Base-by-base conservation (phyloP, 2,329 filamentous ascomycete species). In the Rhinocladiella mackenziei region DNA sequence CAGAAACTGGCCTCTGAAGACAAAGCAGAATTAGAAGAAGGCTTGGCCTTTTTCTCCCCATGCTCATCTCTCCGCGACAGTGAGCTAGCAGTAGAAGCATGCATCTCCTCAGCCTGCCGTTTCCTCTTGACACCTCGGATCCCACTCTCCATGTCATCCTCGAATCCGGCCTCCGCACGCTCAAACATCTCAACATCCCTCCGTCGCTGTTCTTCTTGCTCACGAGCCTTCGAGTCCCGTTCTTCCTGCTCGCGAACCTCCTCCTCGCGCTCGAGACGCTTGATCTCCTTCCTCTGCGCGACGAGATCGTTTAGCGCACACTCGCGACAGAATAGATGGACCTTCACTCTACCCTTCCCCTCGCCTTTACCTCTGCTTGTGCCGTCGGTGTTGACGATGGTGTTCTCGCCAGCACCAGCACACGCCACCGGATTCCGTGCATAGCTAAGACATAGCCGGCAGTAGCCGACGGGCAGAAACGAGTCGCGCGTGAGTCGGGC, bases 271-370 rank as follows among this genome's bases (percentile, higher is more conserved):
- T 87, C 86, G 2, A 86, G 62, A 0, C 92, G 79, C 63, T 89
- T 92, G 53, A 94, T 89, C 62, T 97, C 92, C 68, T 89, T 86
- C 56, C 87, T 83, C 66, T 98, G 91, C 1, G 88, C 78, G 1
- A 97, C 74, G n/a, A 98, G 81, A 59, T 97, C 95, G 56, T 74
- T 82, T 40, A 97, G 78, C 6, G 89, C 89, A 69, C 91, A 98
- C 70, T 97, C 92, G 56, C 88, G 82, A 65, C 91, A 98, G 70
- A 97, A 97, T 10, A 98, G 74, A 65, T 97, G 89, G 50, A 91
- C 91, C 53, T 82, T 78, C 2, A 67, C 66, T 2, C 77, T 72
- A 65, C 91, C 96, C 17, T 86, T 36, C 7, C 15, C 23, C 3
- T 19, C 34, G 32, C 17, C 15, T 23, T 81, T 19, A 95, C 88